Conservation (phyloP, 805 yeast genomes). For the Brettanomyces nanus region DNA sequence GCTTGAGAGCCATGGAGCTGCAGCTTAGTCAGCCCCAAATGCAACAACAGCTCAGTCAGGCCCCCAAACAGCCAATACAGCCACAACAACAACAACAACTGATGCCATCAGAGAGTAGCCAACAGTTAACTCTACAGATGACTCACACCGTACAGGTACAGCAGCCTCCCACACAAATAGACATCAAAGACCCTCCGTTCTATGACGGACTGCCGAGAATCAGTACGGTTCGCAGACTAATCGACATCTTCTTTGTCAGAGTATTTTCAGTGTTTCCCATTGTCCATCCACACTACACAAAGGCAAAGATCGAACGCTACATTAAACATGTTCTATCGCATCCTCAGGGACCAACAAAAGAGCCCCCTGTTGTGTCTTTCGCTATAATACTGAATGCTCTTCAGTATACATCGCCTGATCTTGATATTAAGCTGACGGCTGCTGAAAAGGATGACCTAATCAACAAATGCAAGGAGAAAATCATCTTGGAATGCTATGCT, state of each 20-base stretch:
- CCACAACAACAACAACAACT: background rate
- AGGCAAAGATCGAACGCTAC: conserved; percentile 1
- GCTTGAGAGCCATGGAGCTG: background rate
- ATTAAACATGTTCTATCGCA: background rate
- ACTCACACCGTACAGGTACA: background rate
- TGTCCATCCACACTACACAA: conserved; percentile 9
- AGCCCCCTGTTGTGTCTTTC: background rate
- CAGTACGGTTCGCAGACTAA: background rate
- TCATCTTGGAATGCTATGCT: conserved; percentile 14
- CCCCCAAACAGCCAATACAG: no score
- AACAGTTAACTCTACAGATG: background rate
- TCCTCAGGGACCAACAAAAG: background rate
- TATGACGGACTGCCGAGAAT: background rate
- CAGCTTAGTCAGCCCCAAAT: background rate
- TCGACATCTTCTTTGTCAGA: background rate
- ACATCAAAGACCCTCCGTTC: background rate
- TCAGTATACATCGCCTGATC: background rate
- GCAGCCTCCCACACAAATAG: background rate
- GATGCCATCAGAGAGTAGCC: background rate
- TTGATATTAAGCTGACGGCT: background rate
- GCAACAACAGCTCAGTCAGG: background rate
- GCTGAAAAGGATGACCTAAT: conserved; percentile 6
- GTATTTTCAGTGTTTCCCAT: conserved; percentile 12
- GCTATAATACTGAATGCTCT: background rate
- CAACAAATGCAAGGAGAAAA: conserved; percentile 13